Evolutionary conservation across 768 basidiomycete species (phyloP), one percentile per base, ranked within the genome.

Genomic region (Boletellus sp.): DNA sequence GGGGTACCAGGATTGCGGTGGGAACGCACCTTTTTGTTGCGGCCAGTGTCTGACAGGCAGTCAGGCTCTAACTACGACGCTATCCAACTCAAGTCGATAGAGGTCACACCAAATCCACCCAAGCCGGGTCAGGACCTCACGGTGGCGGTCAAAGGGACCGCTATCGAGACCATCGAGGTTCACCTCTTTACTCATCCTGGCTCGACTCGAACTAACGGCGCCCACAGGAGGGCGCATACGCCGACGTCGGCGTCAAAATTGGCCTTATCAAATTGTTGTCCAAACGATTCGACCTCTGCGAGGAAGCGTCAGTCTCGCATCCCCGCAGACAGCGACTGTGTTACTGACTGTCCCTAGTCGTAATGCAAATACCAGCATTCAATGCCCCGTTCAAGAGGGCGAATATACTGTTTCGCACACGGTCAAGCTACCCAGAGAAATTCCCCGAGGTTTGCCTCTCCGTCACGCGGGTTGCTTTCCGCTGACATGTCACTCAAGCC

Each of bases 1-100:
- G n/a, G n/a, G n/a, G n/a, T n/a, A n/a, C n/a, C n/a, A n/a, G n/a
- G 72, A 85, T 68, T 96, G 93, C 67, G 90, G 93, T 94, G 54
- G 32, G 84, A 72, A 22, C 10, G 26, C 37, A 54, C 48, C 63
- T 52, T 52, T 12, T 34, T 26, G 40, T 31, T 26, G 20, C 33
- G 7, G 44, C n/a, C 22, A 31, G 26, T 12, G 16, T 6, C 47
- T 62, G 20, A 59, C 51, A 33, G 34, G 28, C 15, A 28, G 31
- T 36, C 66, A 87, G 84, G 86, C 28, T 15, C 41, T 7, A 42
- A 65, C 3, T 49, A 53, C 0, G 77, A 85, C 52, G 54, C 71
- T 4, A 65, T 91, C 50, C 77, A 85, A 56, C 72, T 97, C 46
- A 61, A 87, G 17, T 84, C 80, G n/a, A 84, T 97, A 49, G 48